Evolutionary conservation across 2,329 filamentous ascomycete genomes (phyloP).

Genomic region (Talaromyces sp.): DNA sequence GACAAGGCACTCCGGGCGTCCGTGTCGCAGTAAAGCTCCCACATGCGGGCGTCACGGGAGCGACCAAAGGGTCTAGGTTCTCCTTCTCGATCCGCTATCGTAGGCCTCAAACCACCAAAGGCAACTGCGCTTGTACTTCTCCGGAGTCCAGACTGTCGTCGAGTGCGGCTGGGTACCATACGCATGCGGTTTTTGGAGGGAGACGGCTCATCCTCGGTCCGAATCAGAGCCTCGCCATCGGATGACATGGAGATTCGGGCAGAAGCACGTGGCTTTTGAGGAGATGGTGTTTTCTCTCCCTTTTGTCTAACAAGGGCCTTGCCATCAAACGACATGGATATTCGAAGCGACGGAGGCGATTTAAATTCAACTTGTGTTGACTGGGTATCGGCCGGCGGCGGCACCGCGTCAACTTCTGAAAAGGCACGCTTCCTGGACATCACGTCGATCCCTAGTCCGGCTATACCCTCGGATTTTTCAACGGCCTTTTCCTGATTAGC

Average conservation of each 20-base stretch:
- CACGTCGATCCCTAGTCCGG: conserved; percentile 8
- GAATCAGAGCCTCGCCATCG: conserved; percentile 85
- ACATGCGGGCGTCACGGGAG: conserved; percentile 80
- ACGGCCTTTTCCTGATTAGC: background rate
- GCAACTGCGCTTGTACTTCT: conserved; percentile 67
- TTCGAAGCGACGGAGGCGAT: conserved; percentile 35
- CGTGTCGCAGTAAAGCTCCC: conserved; percentile 86
- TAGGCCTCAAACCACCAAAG: conserved; percentile 50
- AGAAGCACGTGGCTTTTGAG: conserved; percentile 41
- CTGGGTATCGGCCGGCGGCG: background rate
- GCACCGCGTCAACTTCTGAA: conserved; percentile 22
- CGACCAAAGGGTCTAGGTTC: conserved; percentile 60
- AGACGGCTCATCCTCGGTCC: conserved; percentile 66
- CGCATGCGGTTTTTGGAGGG: conserved; percentile 53
- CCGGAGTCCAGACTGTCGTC: conserved; percentile 54
- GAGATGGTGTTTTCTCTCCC: conserved; percentile 37
- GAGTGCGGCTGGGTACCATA: conserved; percentile 44
- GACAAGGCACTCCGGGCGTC: conserved; percentile 74
- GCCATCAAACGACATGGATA: conserved; percentile 40
- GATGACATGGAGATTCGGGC: conserved; percentile 78
- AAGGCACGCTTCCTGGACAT: conserved; percentile 32
- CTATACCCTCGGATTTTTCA: background rate
- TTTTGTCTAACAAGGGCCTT: conserved; percentile 35
- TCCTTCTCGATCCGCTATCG: conserved; percentile 34
- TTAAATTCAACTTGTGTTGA: conserved; percentile 13